phyloP scores from a whole-genome alignment of 768 basidiomycete genomes.

The Auricularia sp. region DNA sequence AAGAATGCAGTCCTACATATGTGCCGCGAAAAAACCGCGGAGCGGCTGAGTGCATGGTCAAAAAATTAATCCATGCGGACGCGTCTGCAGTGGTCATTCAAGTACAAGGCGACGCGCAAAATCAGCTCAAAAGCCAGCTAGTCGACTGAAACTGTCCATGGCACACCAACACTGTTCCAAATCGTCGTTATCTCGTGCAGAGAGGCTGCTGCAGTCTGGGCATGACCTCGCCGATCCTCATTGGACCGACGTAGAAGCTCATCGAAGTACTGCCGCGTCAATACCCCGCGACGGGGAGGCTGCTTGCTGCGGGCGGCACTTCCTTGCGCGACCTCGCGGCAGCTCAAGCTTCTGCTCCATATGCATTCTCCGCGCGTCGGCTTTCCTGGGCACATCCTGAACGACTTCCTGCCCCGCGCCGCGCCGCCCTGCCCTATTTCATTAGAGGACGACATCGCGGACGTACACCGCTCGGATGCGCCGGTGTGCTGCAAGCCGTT shows the following conservation, averaged over 20 bases:
- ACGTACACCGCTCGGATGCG: constrained; percentile 83
- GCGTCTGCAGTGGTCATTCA: constrained; percentile 62
- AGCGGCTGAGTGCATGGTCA: constrained; percentile 83
- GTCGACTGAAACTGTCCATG: constrained; percentile 79
- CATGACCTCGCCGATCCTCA: constrained; percentile 66
- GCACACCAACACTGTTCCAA: constrained; percentile 76
- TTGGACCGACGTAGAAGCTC: constrained; percentile 76
- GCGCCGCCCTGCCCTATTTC: constrained; percentile 82
- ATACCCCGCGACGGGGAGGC: background rate
- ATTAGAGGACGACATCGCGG: constrained; percentile 72
- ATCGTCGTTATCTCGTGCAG: constrained; percentile 29
- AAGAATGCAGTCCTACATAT: constrained; percentile 27
- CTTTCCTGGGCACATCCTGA: constrained; percentile 88
- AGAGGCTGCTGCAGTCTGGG: constrained; percentile 64
- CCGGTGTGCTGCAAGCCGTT: constrained; percentile 87
- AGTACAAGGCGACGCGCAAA: constrained; percentile 69
- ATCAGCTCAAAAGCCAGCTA: constrained; percentile 61
- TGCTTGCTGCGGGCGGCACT: background rate
- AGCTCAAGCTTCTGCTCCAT: constrained; percentile 69
- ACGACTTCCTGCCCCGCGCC: constrained; percentile 78
- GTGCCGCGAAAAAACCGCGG: constrained; percentile 86
- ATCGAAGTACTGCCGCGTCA: constrained; percentile 58
- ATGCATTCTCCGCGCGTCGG: constrained; percentile 74
- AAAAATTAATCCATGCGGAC: constrained; percentile 68
- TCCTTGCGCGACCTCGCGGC: constrained; percentile 13